Base-by-base conservation (phyloP, 306 rosid genomes). In the Cucurbita argyrosperma region DNA sequence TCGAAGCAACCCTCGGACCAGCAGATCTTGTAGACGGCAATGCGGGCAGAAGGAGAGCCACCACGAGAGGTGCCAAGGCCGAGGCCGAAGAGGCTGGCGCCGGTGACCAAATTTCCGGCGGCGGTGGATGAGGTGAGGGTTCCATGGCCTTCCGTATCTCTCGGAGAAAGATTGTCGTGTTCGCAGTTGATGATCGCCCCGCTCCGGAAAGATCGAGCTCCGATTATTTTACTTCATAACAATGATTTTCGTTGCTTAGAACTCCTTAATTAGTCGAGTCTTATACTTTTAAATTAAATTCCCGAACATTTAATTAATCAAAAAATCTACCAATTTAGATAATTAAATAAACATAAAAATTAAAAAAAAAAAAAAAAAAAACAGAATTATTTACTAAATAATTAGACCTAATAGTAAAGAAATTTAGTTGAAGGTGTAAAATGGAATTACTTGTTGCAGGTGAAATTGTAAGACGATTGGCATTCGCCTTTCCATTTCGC, bases 1-100 rank as follows among this genome's bases (percentile, higher is more conserved):
- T 56, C 80, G 10, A 0, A 0, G 61, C 90, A 84, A 0, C 80
- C 83, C 43, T 74, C 72, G 3, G 0, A 0, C 95, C 88, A 89
- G 52, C 90, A 86, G 5, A 55, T 83, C 82, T 89, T 89, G 72
- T 85, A 87, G 52, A 75, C 73, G 8, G 89, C 92, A 19, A 87
- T 62, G 16, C 89, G 87, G 5, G 92, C 92, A 0, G 82, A 56
- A 45, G 83, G 80, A 10, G 76, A 85, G 1, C 85, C 89, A 10
- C 89, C 92, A 42, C 92, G 74, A 10, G 87, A 74, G 3, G 88
- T 87, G 54, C 89, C 92, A 0, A 40, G 12, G 26, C 65, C 83
- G 13, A 81, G 76, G 13, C 86, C 89, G 39, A 37, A 54, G 40
- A 83, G 53, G 79, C 81, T 87, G n/a, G 86, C 82, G 43, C 0